These are phyloP conservation scores for Neurospora sp. DNA, from an alignment of 495 filamentous ascomycete species.

Conservation along the genomic window DNA sequence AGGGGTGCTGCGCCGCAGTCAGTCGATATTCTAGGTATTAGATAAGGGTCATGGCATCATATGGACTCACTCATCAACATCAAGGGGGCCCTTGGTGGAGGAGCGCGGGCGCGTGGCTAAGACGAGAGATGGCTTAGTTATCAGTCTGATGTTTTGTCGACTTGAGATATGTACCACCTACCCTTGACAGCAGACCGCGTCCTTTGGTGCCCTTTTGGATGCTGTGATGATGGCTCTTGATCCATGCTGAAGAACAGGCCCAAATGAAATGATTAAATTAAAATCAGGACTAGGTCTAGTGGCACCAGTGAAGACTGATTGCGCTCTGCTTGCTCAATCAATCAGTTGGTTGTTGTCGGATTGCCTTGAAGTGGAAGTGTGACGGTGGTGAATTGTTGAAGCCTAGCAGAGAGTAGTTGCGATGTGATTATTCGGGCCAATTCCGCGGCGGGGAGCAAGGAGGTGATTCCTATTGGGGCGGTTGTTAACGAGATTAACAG, in stretches of 20 bases:
- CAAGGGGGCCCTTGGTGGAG: conserved; percentile 48
- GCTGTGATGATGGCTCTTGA: conserved; percentile 6
- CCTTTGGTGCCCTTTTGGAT: conserved; percentile 24
- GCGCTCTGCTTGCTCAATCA: neutral
- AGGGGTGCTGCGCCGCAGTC: conserved; percentile 13
- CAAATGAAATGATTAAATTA: neutral
- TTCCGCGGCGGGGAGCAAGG: neutral
- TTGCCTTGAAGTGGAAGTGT: neutral
- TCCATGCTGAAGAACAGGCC: conserved; percentile 20
- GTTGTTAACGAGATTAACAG: neutral
- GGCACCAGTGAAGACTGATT: neutral
- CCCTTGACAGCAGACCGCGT: conserved; percentile 32
- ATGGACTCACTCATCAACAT: conserved; percentile 40
- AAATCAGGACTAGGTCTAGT: neutral
- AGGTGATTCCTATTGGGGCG: neutral
- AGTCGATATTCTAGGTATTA: neutral
- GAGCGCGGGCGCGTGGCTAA: conserved; percentile 37
- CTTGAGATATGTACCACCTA: conserved; percentile 9
- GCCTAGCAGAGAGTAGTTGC: neutral
- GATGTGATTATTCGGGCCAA: neutral
- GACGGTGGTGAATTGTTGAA: neutral
- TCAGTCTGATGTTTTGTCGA: neutral
- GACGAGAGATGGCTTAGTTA: neutral
- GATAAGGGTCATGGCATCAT: neutral
- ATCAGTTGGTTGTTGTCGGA: neutral